A percentile compares a stretch with the other conserved stretches of the same genome.
phyloP scores from a whole-genome alignment of 768 basidiomycete species.

The Mycena olivaceomarginata region DNA sequence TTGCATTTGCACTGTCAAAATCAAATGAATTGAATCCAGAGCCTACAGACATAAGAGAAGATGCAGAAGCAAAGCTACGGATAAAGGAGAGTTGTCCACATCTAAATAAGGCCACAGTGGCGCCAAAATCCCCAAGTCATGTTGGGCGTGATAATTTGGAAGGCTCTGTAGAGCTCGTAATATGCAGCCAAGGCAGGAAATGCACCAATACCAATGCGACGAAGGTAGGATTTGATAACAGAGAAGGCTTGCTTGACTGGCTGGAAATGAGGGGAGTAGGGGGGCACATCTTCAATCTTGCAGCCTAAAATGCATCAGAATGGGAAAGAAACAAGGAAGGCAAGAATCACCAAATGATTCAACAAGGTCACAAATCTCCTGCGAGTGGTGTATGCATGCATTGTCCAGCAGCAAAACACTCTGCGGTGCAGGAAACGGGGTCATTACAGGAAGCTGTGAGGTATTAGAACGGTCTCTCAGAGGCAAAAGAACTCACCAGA shows the following conservation, averaged over 20 bases:
- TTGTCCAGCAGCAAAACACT: no score
- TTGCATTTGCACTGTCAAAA: no score
- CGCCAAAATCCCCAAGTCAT: constrained; percentile 26
- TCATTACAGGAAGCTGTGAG: no score
- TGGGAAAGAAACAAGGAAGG: neutral
- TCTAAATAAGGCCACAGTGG: constrained; percentile 12
- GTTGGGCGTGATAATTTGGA: neutral
- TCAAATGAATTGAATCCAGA: no score
- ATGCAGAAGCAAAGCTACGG: no score
- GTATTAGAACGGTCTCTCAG: no score
- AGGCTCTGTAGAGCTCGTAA: constrained; percentile 2
- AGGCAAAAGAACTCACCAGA: no score
- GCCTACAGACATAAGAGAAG: no score
- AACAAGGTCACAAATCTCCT: no score
- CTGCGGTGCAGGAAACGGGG: no score
- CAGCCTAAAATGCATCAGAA: neutral
- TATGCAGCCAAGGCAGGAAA: neutral
- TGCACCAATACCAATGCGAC: neutral
- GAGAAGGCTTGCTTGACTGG: constrained; percentile 54
- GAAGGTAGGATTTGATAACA: constrained; percentile 45
- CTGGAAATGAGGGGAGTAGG: constrained; percentile 53
- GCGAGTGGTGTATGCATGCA: no score
- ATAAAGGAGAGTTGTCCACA: neutral
- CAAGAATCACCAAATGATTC: neutral
- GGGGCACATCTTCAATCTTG: constrained; percentile 32